Evolutionary conservation across 495 filamentous ascomycete genomes (phyloP).

Genomic region (Xylaria telfairii): DNA sequence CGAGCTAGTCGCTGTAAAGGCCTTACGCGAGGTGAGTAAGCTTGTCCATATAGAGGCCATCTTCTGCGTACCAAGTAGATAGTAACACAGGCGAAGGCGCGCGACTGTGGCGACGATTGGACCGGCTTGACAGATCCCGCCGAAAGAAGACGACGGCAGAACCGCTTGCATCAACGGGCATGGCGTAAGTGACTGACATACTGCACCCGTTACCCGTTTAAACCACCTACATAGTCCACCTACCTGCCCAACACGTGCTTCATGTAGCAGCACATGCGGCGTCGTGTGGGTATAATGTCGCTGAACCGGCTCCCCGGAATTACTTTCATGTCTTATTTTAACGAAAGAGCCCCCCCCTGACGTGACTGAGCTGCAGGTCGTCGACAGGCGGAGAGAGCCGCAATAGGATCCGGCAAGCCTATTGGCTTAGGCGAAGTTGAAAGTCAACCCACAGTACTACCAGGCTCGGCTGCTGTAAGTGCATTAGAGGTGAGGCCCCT

Average conservation of each 20-base stretch:
- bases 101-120: slow-evolving; percentile 38
- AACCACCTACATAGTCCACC: background rate
- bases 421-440: background rate
- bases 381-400: slow-evolving; percentile 26
- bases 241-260: background rate
- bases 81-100: slow-evolving; percentile 26
- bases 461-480: background rate
- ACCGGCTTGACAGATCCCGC: slow-evolving; percentile 32
- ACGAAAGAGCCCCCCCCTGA: background rate
- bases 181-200: slow-evolving; percentile 34
- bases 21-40: slow-evolving; percentile 31
- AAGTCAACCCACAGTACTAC: background rate
- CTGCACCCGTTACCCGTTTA: background rate
- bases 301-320: background rate
- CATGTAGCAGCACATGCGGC: background rate
- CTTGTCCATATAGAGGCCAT: background rate
- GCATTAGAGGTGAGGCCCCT: background rate
- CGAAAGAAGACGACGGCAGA: slow-evolving; percentile 37
- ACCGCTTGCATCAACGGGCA: slow-evolving; percentile 40
- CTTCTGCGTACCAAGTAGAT: background rate
- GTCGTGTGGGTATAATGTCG: background rate
- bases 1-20: slow-evolving; percentile 25
- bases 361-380: slow-evolving; percentile 26
- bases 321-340: background rate
- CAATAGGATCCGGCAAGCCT: background rate